phyloP scores from a whole-genome alignment of 345 rosid species.

The Rhodamnia argentea region DNA sequence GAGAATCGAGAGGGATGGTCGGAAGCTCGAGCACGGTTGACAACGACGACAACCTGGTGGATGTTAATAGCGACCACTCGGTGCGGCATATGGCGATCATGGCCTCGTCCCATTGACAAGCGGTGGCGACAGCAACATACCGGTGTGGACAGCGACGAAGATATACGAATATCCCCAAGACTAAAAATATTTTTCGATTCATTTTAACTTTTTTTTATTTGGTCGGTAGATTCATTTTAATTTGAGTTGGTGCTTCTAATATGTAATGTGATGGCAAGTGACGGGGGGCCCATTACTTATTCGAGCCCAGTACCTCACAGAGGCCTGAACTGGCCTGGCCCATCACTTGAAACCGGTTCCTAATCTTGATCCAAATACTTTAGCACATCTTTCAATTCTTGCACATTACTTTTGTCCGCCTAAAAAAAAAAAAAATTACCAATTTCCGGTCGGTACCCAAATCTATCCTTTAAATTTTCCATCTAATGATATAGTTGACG shows the following conservation, averaged over 20 bases:
- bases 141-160: background rate
- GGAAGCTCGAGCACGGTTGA: background rate
- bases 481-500: background rate
- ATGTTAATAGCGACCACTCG: background rate
- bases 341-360: background rate
- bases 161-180: no score
- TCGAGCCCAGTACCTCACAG: background rate
- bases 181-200: no score
- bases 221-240: background rate
- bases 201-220: no score
- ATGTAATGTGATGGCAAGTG: background rate
- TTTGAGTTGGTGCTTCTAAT: background rate
- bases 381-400: no score
- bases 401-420: no score
- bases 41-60: background rate
- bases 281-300: background rate
- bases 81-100: background rate
- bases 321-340: background rate
- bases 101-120: background rate
- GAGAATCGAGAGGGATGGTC: background rate
- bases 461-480: background rate
- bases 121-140: background rate
- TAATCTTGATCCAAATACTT: no score
- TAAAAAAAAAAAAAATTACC: no score
- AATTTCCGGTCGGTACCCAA: background rate